Evolutionary conservation across 2,329 filamentous ascomycete genomes (phyloP).

Genomic region (Aspergillus sp.): DNA sequence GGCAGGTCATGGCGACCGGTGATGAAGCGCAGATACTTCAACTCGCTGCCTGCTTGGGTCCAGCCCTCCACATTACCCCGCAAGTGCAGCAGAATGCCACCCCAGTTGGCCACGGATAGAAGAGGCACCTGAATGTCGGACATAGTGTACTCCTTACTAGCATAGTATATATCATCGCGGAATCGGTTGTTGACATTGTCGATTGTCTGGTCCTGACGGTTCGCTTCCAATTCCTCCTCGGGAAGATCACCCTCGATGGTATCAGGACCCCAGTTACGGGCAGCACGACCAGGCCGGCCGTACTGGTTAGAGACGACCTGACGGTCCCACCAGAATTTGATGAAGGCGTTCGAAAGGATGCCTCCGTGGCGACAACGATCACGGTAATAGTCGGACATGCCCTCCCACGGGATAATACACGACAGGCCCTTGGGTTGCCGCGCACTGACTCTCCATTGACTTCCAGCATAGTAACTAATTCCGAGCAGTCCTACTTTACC

Average conservation of each 20-base stretch:
- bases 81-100: slow-evolving; percentile 68
- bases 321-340: slow-evolving; percentile 67
- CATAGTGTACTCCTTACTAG: slow-evolving; percentile 65
- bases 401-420: slow-evolving; percentile 58
- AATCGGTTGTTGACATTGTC: slow-evolving; percentile 57
- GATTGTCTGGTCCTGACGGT: slow-evolving; percentile 45
- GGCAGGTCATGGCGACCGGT: slow-evolving; percentile 71
- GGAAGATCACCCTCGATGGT: slow-evolving; percentile 44
- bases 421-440: slow-evolving; percentile 54
- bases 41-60: slow-evolving; percentile 62
- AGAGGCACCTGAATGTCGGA: slow-evolving; percentile 64
- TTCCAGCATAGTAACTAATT: slow-evolving; percentile 57
- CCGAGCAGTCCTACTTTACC: slow-evolving; percentile 56
- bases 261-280: slow-evolving; percentile 55
- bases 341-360: slow-evolving; percentile 61
- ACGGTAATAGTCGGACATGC: slow-evolving; percentile 59
- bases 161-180: slow-evolving; percentile 65
- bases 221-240: slow-evolving; percentile 38
- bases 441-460: slow-evolving; percentile 58
- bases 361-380: slow-evolving; percentile 64
- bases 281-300: slow-evolving; percentile 55
- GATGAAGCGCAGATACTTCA: slow-evolving; percentile 71
- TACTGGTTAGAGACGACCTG: slow-evolving; percentile 71
- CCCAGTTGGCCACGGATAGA: slow-evolving; percentile 70
- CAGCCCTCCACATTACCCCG: slow-evolving; percentile 70